These are phyloP conservation scores for Chlorella variabilis DNA, from an alignment of 163 green algal genomes.

Conservation along the genomic window DNA sequence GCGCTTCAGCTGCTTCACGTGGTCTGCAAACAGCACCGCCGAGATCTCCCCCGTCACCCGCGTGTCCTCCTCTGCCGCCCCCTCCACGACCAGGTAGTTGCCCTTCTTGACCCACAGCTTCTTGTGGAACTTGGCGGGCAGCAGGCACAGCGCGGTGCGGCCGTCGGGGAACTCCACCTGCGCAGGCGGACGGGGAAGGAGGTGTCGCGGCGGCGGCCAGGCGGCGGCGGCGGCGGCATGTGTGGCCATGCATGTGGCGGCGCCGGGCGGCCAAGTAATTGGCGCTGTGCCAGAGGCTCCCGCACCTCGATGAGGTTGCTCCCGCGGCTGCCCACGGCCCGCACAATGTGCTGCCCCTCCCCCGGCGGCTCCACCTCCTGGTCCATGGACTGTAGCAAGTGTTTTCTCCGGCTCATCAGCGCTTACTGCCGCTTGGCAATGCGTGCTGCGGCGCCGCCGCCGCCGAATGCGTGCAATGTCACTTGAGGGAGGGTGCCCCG, in stretches of 20 bases:
- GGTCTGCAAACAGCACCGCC: constrained; percentile 68
- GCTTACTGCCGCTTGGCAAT: too few species aligned
- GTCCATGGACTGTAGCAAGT: constrained; percentile 54
- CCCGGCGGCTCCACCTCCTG: constrained; percentile 59
- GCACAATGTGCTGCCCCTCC: constrained; percentile 62
- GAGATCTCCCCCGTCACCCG: constrained; percentile 45
- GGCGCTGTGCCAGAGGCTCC: too few species aligned
- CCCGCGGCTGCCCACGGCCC: constrained; percentile 61
- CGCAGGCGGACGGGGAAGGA: neutral
- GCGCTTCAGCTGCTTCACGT: constrained; percentile 70
- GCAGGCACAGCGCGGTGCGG: constrained; percentile 57
- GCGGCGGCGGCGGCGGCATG: constrained; percentile 15
- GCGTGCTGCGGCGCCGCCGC: too few species aligned
- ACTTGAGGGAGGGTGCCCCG: too few species aligned
- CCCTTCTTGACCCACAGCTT: constrained; percentile 80
- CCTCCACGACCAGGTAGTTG: constrained; percentile 66
- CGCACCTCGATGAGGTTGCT: constrained; percentile 80
- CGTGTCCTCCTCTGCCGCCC: constrained; percentile 39
- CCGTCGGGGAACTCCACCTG: constrained; percentile 76
- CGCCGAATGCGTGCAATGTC: too few species aligned
- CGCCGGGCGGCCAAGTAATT: too few species aligned
- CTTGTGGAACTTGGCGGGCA: constrained; percentile 79
- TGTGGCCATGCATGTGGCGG: constrained; percentile 12
- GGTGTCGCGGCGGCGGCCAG: neutral
- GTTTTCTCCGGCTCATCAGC: constrained; percentile 59